Percentiles rank a stretch among this genome's conserved stretches.
phyloP scores from a whole-genome alignment of 768 basidiomycete species.

The Favolaschia claudopus region DNA sequence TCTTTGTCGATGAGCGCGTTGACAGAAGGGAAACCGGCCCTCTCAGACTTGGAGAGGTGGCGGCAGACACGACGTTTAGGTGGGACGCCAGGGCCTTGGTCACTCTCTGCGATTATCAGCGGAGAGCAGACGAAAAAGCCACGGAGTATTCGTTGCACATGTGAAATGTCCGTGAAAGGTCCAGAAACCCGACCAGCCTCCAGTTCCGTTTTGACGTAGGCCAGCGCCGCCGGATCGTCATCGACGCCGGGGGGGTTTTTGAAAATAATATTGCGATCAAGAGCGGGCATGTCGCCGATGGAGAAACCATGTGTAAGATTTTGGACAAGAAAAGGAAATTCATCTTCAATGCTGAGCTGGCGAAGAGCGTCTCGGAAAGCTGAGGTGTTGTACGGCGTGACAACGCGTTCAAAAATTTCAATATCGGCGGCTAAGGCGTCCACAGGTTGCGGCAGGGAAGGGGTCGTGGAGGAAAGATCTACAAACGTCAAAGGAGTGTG shows the following conservation, averaged over 20 bases:
- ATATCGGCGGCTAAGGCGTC: not conserved
- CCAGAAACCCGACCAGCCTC: not conserved
- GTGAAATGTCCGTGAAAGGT: not conserved
- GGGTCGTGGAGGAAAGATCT: not conserved
- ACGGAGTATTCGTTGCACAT: not conserved
- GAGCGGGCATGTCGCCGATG: not conserved
- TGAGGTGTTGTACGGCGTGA: not conserved
- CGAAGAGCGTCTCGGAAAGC: constrained; percentile 3
- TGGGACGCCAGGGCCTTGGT: not conserved
- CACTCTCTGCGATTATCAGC: not conserved
- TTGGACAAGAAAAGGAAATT: constrained; percentile 1
- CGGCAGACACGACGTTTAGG: not conserved
- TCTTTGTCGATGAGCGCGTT: constrained; percentile 1
- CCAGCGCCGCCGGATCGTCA: not conserved
- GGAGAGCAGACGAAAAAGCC: constrained; percentile 6
- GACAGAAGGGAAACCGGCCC: not conserved
- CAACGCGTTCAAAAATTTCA: not conserved
- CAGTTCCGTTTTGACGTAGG: not conserved
- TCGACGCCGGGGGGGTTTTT: not conserved
- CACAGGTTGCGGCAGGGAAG: not conserved
- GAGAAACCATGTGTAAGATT: constrained; percentile 13
- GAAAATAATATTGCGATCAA: not conserved
- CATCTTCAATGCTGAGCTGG: not conserved
- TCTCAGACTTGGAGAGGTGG: constrained; percentile 4
- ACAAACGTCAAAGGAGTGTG: not conserved